Base-by-base conservation (phyloP, 2,329 filamentous ascomycete genomes). In the Exophiala phaeomuriformis region DNA sequence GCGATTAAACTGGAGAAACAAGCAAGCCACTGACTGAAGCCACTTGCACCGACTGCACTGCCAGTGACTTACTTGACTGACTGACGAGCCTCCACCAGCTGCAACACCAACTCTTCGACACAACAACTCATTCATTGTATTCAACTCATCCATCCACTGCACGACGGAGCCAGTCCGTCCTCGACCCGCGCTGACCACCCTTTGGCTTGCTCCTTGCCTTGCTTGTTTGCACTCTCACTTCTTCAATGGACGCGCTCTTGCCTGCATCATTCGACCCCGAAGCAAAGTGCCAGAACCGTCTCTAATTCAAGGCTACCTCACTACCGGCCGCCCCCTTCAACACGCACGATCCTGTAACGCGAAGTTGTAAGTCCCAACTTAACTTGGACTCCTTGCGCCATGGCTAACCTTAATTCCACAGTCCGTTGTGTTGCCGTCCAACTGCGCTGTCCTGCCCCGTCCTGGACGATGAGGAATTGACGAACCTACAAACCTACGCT, bases 191-290 rank as follows among this genome's bases (percentile, higher is more conserved):
- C 10, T 39, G 36, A 39, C 36, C 39, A 9, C 5, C 39, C 5
- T 27, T 28, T 41, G 19, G 28, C n/a, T 39, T 39, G 36, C 4
- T 27, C 39, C 6, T 27, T 5, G 39, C 4, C 39, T 41, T 5
- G 39, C 4, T 27, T 41, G 8, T 9, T 47, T 47, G 5, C 31
- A 28, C 39, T 28, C n/a, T 36, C 28, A 46, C 28, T 32, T 51
- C 28, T 45, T 51, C 53, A 54, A 55, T 55, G 53, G 53, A 55
- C 32, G 44, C 32, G 37, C 49, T 41, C 42, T 44, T 49, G 29
- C 37, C 47, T 36, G 44, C 44, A 32, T 37, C 28, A 41, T 8
- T 41, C 35, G 32, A n/a, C 33, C 46, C 28, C 12, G 37, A 49
- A 48, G 44, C 53, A 55, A 39, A 32, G 42, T 37, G 27, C 36